Percentiles rank a stretch among this genome's conserved stretches.
phyloP scores from a whole-genome alignment of 208 protist species.

The Trypanosoma mega region DNA sequence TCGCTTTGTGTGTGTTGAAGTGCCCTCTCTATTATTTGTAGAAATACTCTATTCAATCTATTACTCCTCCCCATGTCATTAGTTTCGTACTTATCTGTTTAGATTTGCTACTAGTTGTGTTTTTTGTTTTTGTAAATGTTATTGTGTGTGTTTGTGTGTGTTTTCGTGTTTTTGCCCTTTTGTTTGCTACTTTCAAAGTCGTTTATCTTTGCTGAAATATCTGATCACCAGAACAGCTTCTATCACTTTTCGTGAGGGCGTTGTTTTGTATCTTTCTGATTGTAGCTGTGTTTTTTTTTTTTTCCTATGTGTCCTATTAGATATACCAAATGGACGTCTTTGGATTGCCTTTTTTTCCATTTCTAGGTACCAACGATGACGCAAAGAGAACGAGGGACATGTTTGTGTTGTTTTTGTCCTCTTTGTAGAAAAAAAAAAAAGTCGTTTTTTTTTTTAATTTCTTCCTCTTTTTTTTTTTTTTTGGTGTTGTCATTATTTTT shows the following conservation, averaged over 20 bases:
- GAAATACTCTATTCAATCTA: no score
- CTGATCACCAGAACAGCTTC: no score
- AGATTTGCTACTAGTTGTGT: conserved; percentile 10
- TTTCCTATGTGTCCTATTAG: neutral
- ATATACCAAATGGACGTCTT: conserved; percentile 12
- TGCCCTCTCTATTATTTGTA: no score
- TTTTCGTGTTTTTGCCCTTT: neutral
- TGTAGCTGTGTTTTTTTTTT: neutral
- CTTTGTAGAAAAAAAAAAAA: conserved; percentile 5
- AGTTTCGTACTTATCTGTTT: conserved; percentile 20
- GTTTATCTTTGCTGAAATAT: no score
- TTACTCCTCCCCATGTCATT: no score
- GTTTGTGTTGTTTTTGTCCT: no score
- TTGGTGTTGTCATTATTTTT: neutral
- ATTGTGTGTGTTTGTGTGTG: conserved; percentile 20
- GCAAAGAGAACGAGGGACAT: conserved; percentile 2
- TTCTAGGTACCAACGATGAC: conserved; percentile 3
- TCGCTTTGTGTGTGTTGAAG: no score
- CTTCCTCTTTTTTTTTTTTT: neutral
- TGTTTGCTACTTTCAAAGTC: no score
- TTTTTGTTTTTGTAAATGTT: neutral
- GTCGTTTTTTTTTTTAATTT: conserved; percentile 17
- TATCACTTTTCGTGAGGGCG: no score
- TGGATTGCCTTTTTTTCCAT: no score
- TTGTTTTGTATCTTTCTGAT: conserved; percentile 14